Base-by-base conservation (phyloP, 2,329 filamentous ascomycete genomes). In the Verticillium klebahnii region DNA sequence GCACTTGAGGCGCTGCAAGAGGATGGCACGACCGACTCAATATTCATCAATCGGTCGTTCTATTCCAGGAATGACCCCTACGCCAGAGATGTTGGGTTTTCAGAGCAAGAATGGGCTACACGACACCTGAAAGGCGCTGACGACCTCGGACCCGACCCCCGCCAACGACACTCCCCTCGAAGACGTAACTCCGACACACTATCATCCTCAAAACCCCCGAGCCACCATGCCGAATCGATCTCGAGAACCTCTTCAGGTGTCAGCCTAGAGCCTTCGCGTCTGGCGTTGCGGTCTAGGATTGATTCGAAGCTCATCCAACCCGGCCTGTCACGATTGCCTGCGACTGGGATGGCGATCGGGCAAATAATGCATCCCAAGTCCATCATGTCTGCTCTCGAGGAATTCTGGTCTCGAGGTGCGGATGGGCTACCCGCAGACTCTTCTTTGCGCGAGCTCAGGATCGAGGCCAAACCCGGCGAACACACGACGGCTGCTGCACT, bases 1-100 rank as follows among this genome's bases (percentile, higher is more conserved):
- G 58, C 63, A 19, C 58, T 66, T 40, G 63, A 65, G 54, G 61
- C 58, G 19, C 34, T 65, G 71, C 57, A 71, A 73, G 63, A 71
- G 65, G 45, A 66, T 62, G 12, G 60, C 64, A 3, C 56, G 62
- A 36, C 29, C 59, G 66, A 58, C 64, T 64, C 50, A 62, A 65
- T 58, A 68, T 68, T 15, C 60, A 69, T 50, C 59, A 66, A 31
- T 56, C 77, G 56, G 67, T 75, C 40, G 66, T 65, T 56, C 54
- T 56, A 52, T 11, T 52, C 45, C 8, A 52, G 45, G 19, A 52
- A 23, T 8, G 45, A 52, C 45, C 45, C 45, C 23, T 52, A 52
- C 19, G 45, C 45, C 12, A 52, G 45, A 52, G 19, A 52, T 52
- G 8, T 29, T 45, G 31, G 37, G 29, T 25, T 55, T 37, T 17